Conservation (phyloP, 148 eudicot species). For the Amaranthus palmeri region DNA sequence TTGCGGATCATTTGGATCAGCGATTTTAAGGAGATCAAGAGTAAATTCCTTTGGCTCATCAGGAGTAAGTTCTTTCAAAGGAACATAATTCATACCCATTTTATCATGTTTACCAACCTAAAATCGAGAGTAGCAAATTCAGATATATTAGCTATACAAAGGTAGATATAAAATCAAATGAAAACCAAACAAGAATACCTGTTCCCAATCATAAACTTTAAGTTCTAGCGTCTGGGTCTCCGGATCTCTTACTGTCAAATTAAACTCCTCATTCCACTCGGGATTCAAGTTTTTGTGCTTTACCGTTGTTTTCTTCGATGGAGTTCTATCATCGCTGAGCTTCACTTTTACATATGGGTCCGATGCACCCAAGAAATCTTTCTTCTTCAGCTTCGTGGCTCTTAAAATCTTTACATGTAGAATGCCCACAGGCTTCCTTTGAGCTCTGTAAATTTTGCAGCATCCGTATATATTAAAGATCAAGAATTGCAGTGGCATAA, state of each 20-base stretch:
- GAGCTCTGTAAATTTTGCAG: slow-evolving; percentile 49
- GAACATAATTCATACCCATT: slow-evolving; percentile 77
- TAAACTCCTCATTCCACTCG: slow-evolving; percentile 89
- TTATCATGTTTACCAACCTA: slow-evolving; percentile 82
- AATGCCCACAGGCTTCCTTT: slow-evolving; percentile 77
- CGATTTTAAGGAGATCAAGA: slow-evolving; percentile 56
- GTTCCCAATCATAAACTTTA: slow-evolving; percentile 80
- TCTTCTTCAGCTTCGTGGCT: slow-evolving; percentile 75
- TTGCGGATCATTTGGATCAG: slow-evolving; percentile 61
- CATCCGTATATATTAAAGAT: background rate
- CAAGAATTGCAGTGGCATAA: background rate
- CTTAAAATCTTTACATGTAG: slow-evolving; percentile 69
- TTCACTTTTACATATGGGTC: slow-evolving; percentile 85
- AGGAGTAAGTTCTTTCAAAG: slow-evolving; percentile 67
- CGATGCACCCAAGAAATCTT: slow-evolving; percentile 75
- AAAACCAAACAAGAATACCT: slow-evolving; percentile 35
- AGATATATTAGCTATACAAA: background rate
- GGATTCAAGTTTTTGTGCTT: slow-evolving; percentile 88
- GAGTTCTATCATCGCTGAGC: slow-evolving; percentile 72
- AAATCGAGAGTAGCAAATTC: background rate
- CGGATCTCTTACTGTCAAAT: slow-evolving; percentile 69
- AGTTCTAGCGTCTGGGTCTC: slow-evolving; percentile 57
- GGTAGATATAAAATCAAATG: background rate
- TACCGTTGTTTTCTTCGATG: slow-evolving; percentile 81
- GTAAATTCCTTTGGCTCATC: slow-evolving; percentile 62